Evolutionary conservation across 495 filamentous ascomycete genomes (phyloP).

Genomic region (Xylaria cubensis): DNA sequence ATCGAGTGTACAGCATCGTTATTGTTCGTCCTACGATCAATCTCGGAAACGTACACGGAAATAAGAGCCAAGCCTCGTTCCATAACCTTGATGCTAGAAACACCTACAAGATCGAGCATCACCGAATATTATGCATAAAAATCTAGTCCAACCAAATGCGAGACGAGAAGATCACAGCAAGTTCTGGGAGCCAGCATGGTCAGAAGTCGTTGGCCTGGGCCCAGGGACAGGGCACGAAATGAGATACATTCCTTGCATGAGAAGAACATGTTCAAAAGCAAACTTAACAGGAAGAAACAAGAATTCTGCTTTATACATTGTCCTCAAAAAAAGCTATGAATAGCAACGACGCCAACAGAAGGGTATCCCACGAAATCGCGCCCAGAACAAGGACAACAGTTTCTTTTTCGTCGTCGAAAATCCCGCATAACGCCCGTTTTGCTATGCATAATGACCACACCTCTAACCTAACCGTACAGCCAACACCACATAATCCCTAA

Average conservation of each 20-base stretch:
- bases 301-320: neutral
- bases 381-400: constrained; percentile 8
- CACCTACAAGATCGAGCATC: too few species aligned
- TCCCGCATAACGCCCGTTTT: constrained; percentile 17
- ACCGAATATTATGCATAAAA: neutral
- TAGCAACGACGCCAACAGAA: constrained; percentile 6
- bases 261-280: neutral
- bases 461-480: constrained; percentile 1
- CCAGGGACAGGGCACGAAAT: neutral
- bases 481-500: constrained; percentile 7
- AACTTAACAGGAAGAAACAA: neutral
- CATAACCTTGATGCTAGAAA: too few species aligned
- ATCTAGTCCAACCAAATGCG: neutral
- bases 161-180: neutral
- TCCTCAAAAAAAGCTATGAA: neutral
- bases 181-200: neutral
- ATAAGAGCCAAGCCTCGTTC: neutral
- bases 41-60: neutral
- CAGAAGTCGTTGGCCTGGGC: neutral
- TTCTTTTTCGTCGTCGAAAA: neutral
- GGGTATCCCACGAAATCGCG: constrained; percentile 23
- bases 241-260: neutral
- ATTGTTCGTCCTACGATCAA: neutral
- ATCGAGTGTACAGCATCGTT: neutral
- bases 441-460: constrained; percentile 15